Base-by-base conservation (phyloP, 1,284 basidiomycete genomes). In the Inonotus hispidus region DNA sequence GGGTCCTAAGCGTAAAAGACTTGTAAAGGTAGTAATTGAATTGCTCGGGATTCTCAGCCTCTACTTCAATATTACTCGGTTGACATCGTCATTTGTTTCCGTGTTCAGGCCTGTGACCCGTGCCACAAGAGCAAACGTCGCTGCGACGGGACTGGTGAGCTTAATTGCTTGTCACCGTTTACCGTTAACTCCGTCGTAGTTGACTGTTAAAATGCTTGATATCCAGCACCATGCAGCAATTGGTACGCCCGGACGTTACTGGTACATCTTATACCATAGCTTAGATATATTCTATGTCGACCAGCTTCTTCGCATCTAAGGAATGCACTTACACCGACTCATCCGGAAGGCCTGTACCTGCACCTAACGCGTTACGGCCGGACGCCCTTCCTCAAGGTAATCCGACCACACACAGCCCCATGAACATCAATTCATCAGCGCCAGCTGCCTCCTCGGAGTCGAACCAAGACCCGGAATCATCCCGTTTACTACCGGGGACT, bases 61-160 rank as follows among this genome's bases (percentile, higher is more conserved):
- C 60, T 52, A 45, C 27, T 23, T 14, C 41, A 37, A 53, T 62
- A 39, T 58, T 56, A 56, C 47, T 47, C 46, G 55, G 57, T 50
- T 38, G 41, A 55, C 27, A 43, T 29, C 16, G 58, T 25, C 27
- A 47, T 53, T 56, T 60, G 55, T 64, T 58, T 29, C 53, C 54
- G 62, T 53, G 60, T 60, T 56, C 68, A 90, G 87, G 88, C 88
- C 49, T 92, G 89, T 72, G 87, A 90, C 72, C 84, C 87, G 58
- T 92, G 89, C 71, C 90, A 92, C 71, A 90, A 88, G 72, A 86
- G 83, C 73, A 92, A 92, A 70, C 81, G 89, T 29, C 82, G 90
- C 54, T 92, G 90, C 73, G 89, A 92, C 71, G 89, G 89, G 41
- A 89, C 86, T 61, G 84, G 88, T 88, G 61, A 63, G 84, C 78